Evolutionary conservation across 805 yeast genomes (phyloP).

Genomic region (Komagataella pastoris): DNA sequence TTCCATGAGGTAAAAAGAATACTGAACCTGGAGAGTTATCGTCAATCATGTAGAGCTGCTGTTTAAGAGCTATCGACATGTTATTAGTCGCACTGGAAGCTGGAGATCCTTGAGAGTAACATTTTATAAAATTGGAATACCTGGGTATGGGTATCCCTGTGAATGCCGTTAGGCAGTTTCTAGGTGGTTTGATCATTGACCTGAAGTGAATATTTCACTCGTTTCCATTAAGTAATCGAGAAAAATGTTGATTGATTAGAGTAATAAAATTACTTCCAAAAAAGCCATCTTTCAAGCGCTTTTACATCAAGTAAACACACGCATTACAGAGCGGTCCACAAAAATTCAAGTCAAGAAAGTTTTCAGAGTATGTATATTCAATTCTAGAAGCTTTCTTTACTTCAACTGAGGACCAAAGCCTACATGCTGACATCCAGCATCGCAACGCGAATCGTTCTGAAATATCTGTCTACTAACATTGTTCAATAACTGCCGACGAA

Average conservation of each 20-base stretch:
- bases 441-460: background rate
- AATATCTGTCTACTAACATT: background rate
- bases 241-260: background rate
- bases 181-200: background rate
- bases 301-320: too few species aligned
- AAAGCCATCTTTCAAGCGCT: background rate
- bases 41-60: slow-evolving; percentile 68
- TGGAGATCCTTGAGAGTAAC: background rate
- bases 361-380: too few species aligned
- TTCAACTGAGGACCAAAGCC: background rate
- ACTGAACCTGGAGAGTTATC: slow-evolving; percentile 82
- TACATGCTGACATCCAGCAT: background rate
- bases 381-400: too few species aligned
- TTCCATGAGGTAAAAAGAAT: slow-evolving; percentile 88
- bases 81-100: slow-evolving; percentile 19
- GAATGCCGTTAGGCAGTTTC: background rate
- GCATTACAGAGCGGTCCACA: too few species aligned
- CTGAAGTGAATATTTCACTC: background rate
- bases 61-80: slow-evolving; percentile 41
- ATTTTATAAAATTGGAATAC: background rate
- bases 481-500: background rate
- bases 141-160: background rate
- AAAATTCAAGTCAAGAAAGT: too few species aligned
- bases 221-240: background rate
- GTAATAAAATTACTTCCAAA: background rate